Conservation (phyloP, 257 asterid genomes). For the Pogostemon cablin region DNA sequence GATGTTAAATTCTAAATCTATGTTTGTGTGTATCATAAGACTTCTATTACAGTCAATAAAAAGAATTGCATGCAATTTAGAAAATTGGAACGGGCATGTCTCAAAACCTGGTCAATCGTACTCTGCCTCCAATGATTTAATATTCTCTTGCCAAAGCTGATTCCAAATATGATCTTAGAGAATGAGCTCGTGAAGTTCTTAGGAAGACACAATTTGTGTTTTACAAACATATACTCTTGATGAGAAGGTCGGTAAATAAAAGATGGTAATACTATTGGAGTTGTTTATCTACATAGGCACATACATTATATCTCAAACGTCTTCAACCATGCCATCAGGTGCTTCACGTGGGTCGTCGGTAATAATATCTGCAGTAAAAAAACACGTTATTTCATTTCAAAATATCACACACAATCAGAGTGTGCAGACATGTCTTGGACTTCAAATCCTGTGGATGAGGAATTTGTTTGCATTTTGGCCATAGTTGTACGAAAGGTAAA, state of each 20-base stretch:
- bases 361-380: constrained; percentile 70
- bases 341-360: constrained; percentile 53
- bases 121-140: neutral
- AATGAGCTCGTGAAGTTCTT: constrained; percentile 8
- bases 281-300: constrained; percentile 1
- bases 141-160: neutral
- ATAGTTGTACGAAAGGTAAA: constrained; percentile 5
- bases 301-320: neutral
- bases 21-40: neutral
- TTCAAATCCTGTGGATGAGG: constrained; percentile 11
- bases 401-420: constrained; percentile 13
- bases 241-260: constrained; percentile 14
- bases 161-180: neutral
- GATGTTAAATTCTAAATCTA: constrained; percentile 1
- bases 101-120: neutral
- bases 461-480: constrained; percentile 4
- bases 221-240: neutral
- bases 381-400: constrained; percentile 3
- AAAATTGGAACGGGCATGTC: neutral
- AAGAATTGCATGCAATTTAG: neutral
- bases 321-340: constrained; percentile 5
- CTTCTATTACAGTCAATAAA: neutral
- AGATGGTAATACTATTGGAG: neutral
- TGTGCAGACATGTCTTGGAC: neutral
- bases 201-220: constrained; percentile 1